Conservation (phyloP, 805 yeast species). For the Ogataea chonburiensis region DNA sequence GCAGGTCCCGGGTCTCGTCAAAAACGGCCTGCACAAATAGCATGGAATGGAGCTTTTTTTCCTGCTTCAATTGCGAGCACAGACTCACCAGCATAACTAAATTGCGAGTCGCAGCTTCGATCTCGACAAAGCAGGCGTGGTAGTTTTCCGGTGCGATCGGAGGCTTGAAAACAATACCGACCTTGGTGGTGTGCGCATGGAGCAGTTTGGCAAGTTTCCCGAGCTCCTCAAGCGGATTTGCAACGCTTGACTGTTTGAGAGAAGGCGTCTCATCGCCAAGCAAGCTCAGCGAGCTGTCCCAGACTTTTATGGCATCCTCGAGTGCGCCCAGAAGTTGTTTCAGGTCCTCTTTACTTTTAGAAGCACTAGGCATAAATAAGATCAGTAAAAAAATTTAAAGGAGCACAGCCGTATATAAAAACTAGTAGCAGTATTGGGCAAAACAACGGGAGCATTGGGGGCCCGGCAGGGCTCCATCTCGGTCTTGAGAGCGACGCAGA, state of each 20-base stretch:
- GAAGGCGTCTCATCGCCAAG: conserved; percentile 1
- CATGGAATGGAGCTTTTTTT: conserved; percentile 33
- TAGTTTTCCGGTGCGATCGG: conserved; percentile 42
- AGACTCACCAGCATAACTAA: conserved; percentile 47
- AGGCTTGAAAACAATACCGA: conserved; percentile 68
- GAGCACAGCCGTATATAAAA: conserved; percentile 5
- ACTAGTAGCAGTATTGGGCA: conserved; percentile 57
- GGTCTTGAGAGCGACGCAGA: conserved; percentile 71
- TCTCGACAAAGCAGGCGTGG: conserved; percentile 47
- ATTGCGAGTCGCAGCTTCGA: conserved; percentile 45
- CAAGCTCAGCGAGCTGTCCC: conserved; percentile 18
- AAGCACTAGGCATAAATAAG: conserved; percentile 6
- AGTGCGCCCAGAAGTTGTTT: conserved; percentile 20
- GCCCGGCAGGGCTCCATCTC: conserved; percentile 50
- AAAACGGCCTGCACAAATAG: conserved; percentile 34
- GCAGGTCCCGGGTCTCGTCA: conserved; percentile 20
- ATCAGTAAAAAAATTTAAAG: conserved; percentile 2
- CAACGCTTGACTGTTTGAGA: conserved; percentile 30
- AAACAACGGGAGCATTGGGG: conserved; percentile 71
- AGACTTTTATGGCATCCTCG: conserved; percentile 20
- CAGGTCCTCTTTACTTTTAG: conserved; percentile 17
- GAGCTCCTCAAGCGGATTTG: conserved; percentile 54
- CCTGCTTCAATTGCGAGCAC: conserved; percentile 40
- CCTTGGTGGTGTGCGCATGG: conserved; percentile 75
- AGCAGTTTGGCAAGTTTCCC: conserved; percentile 56